Base-by-base conservation (phyloP, 2,329 filamentous ascomycete genomes). In the Fusarium sarcochroum region DNA sequence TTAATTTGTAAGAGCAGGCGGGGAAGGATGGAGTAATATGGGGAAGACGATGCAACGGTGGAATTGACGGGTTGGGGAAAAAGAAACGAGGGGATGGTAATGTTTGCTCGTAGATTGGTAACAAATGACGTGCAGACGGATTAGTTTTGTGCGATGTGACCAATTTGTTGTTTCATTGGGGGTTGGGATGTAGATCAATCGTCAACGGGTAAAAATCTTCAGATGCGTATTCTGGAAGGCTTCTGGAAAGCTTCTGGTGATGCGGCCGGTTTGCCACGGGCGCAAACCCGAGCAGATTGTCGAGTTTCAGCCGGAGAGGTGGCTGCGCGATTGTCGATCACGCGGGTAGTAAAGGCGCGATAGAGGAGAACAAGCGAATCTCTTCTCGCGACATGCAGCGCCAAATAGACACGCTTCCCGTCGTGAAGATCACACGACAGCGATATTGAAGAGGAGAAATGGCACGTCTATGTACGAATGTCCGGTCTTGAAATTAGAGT, bases 191-290 rank as follows among this genome's bases (percentile, higher is more conserved):
- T 25, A 64, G 51, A 69, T 68, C 63, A 57, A 53, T 53, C 27
- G 21, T 27, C n/a, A 25, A 38, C 20, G 34, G 9, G 47, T n/a
- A 35, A 34, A 44, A 44, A 32, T 48, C 37, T 38, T 40, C 35
- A 44, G 17, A 23, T 45, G 45, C 27, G 52, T 35, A 17, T 67
- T 69, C 55, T 44, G 37, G 50, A 69, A 66, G 23, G 20, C 7
- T 68, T 68, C 58, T 64, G 48, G 65, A 69, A 69, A 41, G 30
- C 21, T 68, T 45, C 15, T 38, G n/a, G 46, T 10, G 37, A 30
- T n/a, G 34, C 20, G 54, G 20, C 32, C 30, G 42, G 20, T 63
- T 63, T 57, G 44, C 23, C 37, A 40, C 41, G 35, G 56, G 41
- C 21, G 30, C 42, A 30, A 30, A 30, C 27, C 27, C 27, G 27